These are phyloP conservation scores for Aspergillus cavernicola DNA, from an alignment of 495 filamentous ascomycete genomes.

Conservation along the genomic window DNA sequence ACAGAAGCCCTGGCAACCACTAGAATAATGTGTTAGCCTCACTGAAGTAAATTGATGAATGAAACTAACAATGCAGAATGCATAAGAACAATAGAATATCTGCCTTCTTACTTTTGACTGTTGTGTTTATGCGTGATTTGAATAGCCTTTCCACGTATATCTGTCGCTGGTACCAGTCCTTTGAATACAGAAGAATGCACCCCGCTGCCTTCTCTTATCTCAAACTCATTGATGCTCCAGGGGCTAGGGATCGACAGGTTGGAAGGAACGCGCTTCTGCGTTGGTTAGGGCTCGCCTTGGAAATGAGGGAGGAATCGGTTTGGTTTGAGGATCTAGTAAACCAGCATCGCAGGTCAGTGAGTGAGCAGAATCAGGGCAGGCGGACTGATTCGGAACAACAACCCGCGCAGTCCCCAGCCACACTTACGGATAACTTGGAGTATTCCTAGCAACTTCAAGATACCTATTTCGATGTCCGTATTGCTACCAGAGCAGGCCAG, in stretches of 20 bases:
- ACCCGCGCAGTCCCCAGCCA: too few species aligned
- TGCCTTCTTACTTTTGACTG: constrained; percentile 3
- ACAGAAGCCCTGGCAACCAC: constrained; percentile 24
- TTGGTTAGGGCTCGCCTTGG: not conserved
- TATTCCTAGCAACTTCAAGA: not conserved
- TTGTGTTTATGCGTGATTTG: not conserved
- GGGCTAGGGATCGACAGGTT: not conserved
- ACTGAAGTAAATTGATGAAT: not conserved
- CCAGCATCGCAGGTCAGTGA: constrained; percentile 1
- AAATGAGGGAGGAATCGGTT: not conserved
- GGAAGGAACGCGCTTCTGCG: not conserved
- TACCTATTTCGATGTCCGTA: not conserved
- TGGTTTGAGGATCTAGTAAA: not conserved
- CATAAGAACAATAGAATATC: not conserved
- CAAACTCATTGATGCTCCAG: not conserved
- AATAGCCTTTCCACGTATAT: not conserved
- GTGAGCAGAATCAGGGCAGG: not conserved
- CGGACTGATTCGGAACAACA: constrained; percentile 5
- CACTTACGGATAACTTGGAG: not conserved
- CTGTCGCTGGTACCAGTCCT: not conserved
- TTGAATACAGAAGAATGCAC: not conserved
- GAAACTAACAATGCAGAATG: not conserved
- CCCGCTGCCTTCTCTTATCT: not conserved
- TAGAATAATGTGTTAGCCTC: constrained; percentile 8
- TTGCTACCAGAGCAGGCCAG: not conserved